phyloP scores from a whole-genome alignment of 352 stramenopile genomes.

The Phytophthora citricola region DNA sequence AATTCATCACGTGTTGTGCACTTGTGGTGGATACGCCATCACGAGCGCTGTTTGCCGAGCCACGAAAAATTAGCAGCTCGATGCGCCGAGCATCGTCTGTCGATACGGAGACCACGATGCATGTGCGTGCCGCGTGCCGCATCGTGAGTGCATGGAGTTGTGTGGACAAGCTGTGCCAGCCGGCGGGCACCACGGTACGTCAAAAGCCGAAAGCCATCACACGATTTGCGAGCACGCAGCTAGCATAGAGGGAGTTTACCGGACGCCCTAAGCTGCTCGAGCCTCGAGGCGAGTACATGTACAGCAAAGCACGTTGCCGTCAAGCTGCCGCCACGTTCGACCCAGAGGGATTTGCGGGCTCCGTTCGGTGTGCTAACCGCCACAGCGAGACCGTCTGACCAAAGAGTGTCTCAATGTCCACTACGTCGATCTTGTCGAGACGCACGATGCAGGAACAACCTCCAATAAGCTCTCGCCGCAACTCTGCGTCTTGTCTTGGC shows the following conservation, averaged over 20 bases:
- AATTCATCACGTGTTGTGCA: slow-evolving; percentile 13
- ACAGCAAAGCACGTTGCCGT: slow-evolving; percentile 2
- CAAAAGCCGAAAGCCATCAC: slow-evolving; percentile 16
- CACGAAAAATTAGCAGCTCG: slow-evolving; percentile 22
- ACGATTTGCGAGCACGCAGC: slow-evolving; percentile 27
- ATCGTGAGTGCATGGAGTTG: slow-evolving; percentile 10
- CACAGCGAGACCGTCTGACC: neutral
- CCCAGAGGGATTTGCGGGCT: neutral
- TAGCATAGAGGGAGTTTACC: slow-evolving; percentile 23
- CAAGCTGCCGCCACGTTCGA: slow-evolving; percentile 5
- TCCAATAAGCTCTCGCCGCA: neutral
- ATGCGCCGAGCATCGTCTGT: slow-evolving; percentile 25
- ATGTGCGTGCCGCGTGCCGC: slow-evolving; percentile 11
- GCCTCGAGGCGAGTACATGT: neutral
- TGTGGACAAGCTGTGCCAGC: slow-evolving; percentile 25
- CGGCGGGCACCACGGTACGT: slow-evolving; percentile 17
- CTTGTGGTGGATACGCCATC: slow-evolving; percentile 18
- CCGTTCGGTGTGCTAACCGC: slow-evolving; percentile 5
- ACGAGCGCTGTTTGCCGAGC: slow-evolving; percentile 3
- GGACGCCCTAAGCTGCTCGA: slow-evolving; percentile 3
- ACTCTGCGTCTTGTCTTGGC: neutral
- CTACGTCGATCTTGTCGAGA: slow-evolving; percentile 4
- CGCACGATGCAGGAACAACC: neutral
- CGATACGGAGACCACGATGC: slow-evolving; percentile 4
- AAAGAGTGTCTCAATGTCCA: slow-evolving; percentile 23